Base-by-base conservation (phyloP, 805 yeast species). In the Lipomyces lipofer region DNA sequence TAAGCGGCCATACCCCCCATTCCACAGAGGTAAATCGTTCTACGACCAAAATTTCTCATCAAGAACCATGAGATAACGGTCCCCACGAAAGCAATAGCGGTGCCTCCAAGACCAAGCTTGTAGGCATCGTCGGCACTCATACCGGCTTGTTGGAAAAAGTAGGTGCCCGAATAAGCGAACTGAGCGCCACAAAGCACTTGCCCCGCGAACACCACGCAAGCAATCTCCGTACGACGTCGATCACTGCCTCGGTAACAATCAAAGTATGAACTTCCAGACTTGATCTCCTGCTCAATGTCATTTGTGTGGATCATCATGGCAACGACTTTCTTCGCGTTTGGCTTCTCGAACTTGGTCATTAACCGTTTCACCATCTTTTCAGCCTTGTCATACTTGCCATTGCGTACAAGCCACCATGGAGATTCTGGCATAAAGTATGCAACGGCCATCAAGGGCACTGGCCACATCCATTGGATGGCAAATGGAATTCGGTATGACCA, bases 381-480 rank as follows among this genome's bases (percentile, higher is more conserved):
- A 9, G 59, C 59, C 4, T 55, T 52, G 13, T 38, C 39, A 9
- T n/a, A 5, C 32, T 35, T 19, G 22, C 36, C 47, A 17, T 39
- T 17, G 27, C 59, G 46, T 6, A 55, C 53, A 12, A 52, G 43
- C 58, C 59, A 55, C 59, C 59, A 47, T 3, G 59, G 59, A 8
- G 59, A 55, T 33, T 55, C 59, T 10, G 69, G 70, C 21, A 78
- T 75, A 10, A 74, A 61, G 19, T 3, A 28, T 13, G 35, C 21
- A 32, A 46, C 12, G 84, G 85, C 80, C 10, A 74, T 64, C 42
- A 49, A 21, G 21, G 73, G 63, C 8, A 74, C 66, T 12, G 82
- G 78, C 84, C 83, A 82, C 7, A 74, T 67, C 85, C 85, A 82
- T 68, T 82, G 86, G 8, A 81, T 54, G 3, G 80, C 84, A 65